A percentile compares a stretch with the other conserved stretches of the same genome.
Evolutionary conservation across 768 basidiomycete species (phyloP).

Genomic region (Lenzites betulinus): DNA sequence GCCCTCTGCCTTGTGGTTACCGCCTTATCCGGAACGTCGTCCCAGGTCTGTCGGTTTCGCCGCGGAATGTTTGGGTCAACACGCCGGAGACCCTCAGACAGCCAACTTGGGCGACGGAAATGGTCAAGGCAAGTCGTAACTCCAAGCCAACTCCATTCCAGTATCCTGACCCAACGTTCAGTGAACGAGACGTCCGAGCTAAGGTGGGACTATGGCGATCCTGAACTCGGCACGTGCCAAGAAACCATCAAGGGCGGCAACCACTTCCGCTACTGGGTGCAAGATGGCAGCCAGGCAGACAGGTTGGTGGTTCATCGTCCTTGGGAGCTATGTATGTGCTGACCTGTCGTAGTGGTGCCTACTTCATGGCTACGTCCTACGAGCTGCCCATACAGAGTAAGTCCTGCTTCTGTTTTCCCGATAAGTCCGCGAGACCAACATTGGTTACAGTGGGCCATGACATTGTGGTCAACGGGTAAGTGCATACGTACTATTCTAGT

Average conservation of each 20-base stretch:
- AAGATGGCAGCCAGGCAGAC: constrained; percentile 64
- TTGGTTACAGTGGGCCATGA: constrained; percentile 55
- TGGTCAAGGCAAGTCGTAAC: constrained; percentile 55
- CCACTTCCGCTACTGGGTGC: constrained; percentile 88
- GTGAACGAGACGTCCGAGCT: constrained; percentile 85
- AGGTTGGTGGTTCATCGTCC: constrained; percentile 43
- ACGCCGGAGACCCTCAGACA: constrained; percentile 63
- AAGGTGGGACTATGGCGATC: constrained; percentile 82
- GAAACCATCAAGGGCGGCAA: constrained; percentile 87
- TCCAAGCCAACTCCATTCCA: not conserved
- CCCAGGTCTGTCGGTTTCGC: constrained; percentile 70
- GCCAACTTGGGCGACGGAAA: constrained; percentile 86
- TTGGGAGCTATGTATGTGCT: not conserved
- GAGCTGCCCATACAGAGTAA: constrained; percentile 65
- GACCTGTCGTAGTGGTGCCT: constrained; percentile 52
- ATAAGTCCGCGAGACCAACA: not conserved
- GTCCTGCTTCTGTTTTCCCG: constrained; percentile 25
- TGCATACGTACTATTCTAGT: not conserved
- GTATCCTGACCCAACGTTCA: constrained; percentile 30
- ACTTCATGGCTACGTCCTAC: constrained; percentile 76
- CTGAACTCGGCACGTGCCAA: constrained; percentile 78
- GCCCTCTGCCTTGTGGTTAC: not conserved
- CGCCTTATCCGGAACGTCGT: not conserved
- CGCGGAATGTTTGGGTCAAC: constrained; percentile 84
- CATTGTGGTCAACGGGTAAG: constrained; percentile 70